phyloP scores from a whole-genome alignment of 2,329 filamentous ascomycete genomes.

The Plectosphaerella plurivora region DNA sequence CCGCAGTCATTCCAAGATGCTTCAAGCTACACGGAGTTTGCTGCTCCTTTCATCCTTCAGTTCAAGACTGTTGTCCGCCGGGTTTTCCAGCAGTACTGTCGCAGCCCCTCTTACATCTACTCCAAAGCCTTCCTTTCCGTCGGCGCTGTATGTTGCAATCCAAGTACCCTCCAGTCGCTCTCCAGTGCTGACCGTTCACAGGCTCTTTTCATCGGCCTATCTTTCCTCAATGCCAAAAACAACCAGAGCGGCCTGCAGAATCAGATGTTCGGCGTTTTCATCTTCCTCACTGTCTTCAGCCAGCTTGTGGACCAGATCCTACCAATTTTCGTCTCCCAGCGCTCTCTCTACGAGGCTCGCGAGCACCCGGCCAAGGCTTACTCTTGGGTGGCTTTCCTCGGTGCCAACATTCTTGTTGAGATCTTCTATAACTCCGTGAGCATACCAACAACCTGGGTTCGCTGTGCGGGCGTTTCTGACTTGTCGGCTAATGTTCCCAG shows the following conservation, averaged over 20 bases:
- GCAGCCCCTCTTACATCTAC: too few species aligned
- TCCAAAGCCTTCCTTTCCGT: too few species aligned
- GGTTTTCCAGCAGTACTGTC: too few species aligned
- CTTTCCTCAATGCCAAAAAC: slow-evolving; percentile 57
- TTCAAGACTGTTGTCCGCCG: too few species aligned
- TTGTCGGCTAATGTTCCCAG: neutral
- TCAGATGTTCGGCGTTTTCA: slow-evolving; percentile 68
- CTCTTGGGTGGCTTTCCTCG: slow-evolving; percentile 64
- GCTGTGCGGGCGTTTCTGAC: neutral
- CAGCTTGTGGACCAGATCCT: slow-evolving; percentile 63
- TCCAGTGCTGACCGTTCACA: slow-evolving; percentile 17
- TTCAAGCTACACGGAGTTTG: too few species aligned
- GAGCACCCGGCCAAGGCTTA: slow-evolving; percentile 65
- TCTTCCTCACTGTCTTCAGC: slow-evolving; percentile 67
- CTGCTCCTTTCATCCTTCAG: too few species aligned
- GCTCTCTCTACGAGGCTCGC: slow-evolving; percentile 65
- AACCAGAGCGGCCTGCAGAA: slow-evolving; percentile 65
- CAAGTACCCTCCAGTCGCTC: too few species aligned
- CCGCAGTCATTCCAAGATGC: neutral
- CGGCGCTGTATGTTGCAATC: too few species aligned
- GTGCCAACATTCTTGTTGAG: slow-evolving; percentile 58
- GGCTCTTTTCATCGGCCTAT: slow-evolving; percentile 64
- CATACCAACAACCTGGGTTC: neutral
- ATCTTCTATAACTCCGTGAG: slow-evolving; percentile 62
- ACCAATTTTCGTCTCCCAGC: slow-evolving; percentile 66